Evolutionary conservation across 1,139 yeast species (phyloP).

Genomic region (Pichia sp.): DNA sequence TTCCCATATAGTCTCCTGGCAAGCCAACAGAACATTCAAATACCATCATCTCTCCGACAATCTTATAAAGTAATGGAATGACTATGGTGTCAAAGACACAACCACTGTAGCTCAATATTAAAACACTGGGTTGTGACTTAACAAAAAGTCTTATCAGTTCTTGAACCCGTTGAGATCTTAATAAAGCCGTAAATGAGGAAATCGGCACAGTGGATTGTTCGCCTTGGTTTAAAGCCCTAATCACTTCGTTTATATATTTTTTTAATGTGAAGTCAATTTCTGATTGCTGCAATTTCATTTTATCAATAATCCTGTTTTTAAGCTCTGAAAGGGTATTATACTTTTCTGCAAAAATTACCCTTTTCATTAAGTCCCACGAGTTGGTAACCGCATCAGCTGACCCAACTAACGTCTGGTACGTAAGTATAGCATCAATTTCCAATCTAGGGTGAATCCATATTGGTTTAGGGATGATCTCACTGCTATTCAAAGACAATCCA

Average conservation of each 20-base stretch:
- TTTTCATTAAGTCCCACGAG: constrained; percentile 23
- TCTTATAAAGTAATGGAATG: constrained; percentile 26
- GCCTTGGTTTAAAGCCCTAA: constrained; percentile 17
- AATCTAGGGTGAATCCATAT: constrained; percentile 33
- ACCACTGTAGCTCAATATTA: constrained; percentile 26
- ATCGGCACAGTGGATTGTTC: neutral
- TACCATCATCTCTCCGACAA: constrained; percentile 29
- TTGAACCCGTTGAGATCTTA: constrained; percentile 18
- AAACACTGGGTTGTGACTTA: constrained; percentile 19
- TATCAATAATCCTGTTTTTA: constrained; percentile 25
- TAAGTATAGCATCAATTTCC: constrained; percentile 28
- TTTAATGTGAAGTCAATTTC: constrained; percentile 5
- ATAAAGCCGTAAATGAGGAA: constrained; percentile 16
- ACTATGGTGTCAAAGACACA: constrained; percentile 27
- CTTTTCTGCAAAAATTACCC: constrained; percentile 28
- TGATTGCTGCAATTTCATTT: constrained; percentile 13
- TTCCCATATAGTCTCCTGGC: constrained; percentile 11
- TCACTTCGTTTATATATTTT: constrained; percentile 15
- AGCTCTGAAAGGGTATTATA: constrained; percentile 15
- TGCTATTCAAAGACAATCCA: neutral
- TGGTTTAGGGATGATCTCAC: constrained; percentile 19
- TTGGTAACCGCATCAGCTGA: constrained; percentile 20
- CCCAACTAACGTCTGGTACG: constrained; percentile 27
- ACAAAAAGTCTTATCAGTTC: constrained; percentile 26
- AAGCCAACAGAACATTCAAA: constrained; percentile 19